A percentile compares a stretch with the other conserved stretches of the same genome.
Conservation (phyloP, 2,329 filamentous ascomycete species). For the Ceratocystis ficicola region DNA sequence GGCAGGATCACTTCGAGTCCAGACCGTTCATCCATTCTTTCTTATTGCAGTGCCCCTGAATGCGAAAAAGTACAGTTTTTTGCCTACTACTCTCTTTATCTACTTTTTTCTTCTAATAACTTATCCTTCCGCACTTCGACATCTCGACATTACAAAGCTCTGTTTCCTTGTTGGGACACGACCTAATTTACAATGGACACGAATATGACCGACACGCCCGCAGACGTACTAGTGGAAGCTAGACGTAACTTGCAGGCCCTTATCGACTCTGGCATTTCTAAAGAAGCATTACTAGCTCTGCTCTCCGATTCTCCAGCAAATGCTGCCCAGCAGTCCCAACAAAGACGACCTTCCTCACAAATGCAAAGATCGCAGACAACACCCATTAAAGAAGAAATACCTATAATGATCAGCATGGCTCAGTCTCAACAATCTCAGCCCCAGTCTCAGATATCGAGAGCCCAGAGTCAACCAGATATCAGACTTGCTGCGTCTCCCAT, state of each 20-base stretch:
- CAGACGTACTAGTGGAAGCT: constrained; percentile 36
- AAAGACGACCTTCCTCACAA: constrained; percentile 19
- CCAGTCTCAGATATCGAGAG: background rate
- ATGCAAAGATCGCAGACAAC: constrained; percentile 22
- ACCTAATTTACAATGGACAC: constrained; percentile 15
- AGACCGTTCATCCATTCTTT: background rate
- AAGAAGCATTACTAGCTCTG: constrained; percentile 30
- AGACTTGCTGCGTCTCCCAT: constrained; percentile 29
- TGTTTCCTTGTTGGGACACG: background rate
- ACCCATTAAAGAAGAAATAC: constrained; percentile 22
- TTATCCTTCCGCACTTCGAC: constrained; percentile 1
- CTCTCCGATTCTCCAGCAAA: constrained; percentile 21
- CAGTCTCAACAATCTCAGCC: constrained; percentile 21
- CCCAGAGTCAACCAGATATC: constrained; percentile 24
- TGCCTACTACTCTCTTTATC: background rate
- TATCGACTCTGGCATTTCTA: constrained; percentile 36
- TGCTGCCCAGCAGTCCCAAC: constrained; percentile 16
- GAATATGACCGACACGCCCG: constrained; percentile 29
- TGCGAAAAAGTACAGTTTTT: background rate
- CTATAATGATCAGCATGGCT: constrained; percentile 20
- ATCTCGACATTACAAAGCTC: background rate
- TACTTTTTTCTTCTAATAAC: background rate
- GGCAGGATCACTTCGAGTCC: constrained; percentile 1
- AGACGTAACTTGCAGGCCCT: constrained; percentile 36
- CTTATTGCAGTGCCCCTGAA: background rate